Evolutionary conservation across 2,329 filamentous ascomycete species (phyloP), one percentile per base, ranked within the genome.

Genomic region (Venturia asperata): DNA sequence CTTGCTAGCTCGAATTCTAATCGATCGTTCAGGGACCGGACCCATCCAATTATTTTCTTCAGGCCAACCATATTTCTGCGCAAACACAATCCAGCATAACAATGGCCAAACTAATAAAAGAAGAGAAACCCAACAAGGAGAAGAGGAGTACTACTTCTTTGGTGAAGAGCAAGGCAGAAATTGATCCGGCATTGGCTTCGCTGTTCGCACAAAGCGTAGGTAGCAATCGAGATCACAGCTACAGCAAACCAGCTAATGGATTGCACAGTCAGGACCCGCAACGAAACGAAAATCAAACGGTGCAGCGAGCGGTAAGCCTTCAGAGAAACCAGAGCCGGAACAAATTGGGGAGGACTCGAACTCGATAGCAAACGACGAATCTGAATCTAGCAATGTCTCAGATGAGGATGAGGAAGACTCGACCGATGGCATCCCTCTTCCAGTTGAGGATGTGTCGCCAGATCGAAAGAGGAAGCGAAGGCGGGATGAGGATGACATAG

Each of bases 401-500:
- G 70, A 68, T 21, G 69, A 67, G 49, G 61, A 71, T 62, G 71
- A 70, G 64, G 72, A 70, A 67, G 72, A 71, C 43, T 72, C 69
- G 65, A 62, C 73, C 76, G 80, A 68, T 42, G 60, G 39, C 15
- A n/a, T 43, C 37, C 11, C 37, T 10, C 24, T 52, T 72, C 74
- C 55, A 39, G 56, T 78, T 39, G 67, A 71, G 19, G 72, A 72
- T 19, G 69, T 64, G 2, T 19, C 52, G 19, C 52, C 52, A 37
- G 47, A 67, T 61, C 75, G 75, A 65, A 78, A 77, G 71, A 73
- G 76, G 64, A 78, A 77, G 67, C 81, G 87, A 66, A 86, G 78
- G 63, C 73, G 81, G 65, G 82, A 88, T 41, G 84, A 87, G 13
- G 83, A 90, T 30, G 85, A 90, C 65, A 76, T 92, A 1, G 89